These are phyloP conservation scores for Colletotrichum tofieldiae DNA, from an alignment of 2,329 filamentous ascomycete species.

Conservation along the genomic window DNA sequence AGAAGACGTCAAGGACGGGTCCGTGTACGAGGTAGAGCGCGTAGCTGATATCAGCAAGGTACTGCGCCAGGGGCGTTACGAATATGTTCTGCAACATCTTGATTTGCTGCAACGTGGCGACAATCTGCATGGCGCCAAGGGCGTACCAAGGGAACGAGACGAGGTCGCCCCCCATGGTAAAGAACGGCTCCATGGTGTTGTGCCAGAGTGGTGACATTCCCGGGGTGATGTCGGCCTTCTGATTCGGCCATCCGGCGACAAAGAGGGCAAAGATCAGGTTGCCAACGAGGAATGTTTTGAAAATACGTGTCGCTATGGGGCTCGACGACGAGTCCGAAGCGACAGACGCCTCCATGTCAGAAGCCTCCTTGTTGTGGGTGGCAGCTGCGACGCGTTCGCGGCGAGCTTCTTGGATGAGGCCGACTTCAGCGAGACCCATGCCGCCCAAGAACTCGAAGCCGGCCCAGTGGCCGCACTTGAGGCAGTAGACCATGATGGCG, in stretches of 20 bases:
- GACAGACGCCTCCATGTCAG: constrained; percentile 30
- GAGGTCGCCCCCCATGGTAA: constrained; percentile 50
- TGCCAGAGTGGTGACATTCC: constrained; percentile 52
- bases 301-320: constrained; percentile 42
- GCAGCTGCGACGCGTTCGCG: constrained; percentile 17
- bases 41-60: constrained; percentile 71
- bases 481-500: constrained; percentile 55
- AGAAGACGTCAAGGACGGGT: constrained; percentile 59
- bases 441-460: constrained; percentile 63
- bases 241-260: constrained; percentile 60
- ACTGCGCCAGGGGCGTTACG: constrained; percentile 65
- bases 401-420: constrained; percentile 52
- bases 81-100: constrained; percentile 55
- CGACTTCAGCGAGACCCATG: constrained; percentile 62
- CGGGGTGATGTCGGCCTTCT: constrained; percentile 51
- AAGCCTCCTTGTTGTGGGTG: constrained; percentile 42
- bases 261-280: constrained; percentile 52
- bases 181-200: constrained; percentile 54
- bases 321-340: constrained; percentile 10
- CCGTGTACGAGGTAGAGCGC: constrained; percentile 74
- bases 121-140: constrained; percentile 52
- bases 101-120: constrained; percentile 52
- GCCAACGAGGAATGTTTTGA: constrained; percentile 45
- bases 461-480: constrained; percentile 58
- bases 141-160: constrained; percentile 55